Percentiles rank a stretch among this genome's conserved stretches.
phyloP scores from a whole-genome alignment of 192 early-diverging fungal species.

The Podila horticola region DNA sequence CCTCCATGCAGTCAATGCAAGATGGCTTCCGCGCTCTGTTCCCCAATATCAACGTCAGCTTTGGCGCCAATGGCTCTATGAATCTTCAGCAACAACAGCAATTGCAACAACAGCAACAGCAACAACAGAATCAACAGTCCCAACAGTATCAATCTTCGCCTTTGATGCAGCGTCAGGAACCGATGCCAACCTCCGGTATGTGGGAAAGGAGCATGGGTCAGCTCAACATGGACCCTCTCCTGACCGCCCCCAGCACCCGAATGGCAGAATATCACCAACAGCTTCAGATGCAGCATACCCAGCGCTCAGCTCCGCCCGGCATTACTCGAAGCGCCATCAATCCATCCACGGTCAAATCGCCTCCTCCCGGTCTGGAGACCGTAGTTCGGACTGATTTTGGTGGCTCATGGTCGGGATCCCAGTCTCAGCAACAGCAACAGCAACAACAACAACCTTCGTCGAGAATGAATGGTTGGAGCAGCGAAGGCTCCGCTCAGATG shows the following conservation, averaged over 20 bases:
- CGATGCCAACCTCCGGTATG: slow-evolving; percentile 1
- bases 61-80: slow-evolving; percentile 38
- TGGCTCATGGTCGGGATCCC: slow-evolving; percentile 20
- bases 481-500: slow-evolving; percentile 8
- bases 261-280: slow-evolving; percentile 51
- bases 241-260: slow-evolving; percentile 33
- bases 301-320: slow-evolving; percentile 34
- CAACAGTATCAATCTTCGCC: slow-evolving; percentile 14
- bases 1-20: slow-evolving; percentile 51
- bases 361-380: slow-evolving; percentile 44
- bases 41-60: slow-evolving; percentile 68
- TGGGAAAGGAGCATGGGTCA: slow-evolving; percentile 39
- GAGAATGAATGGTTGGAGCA: slow-evolving; percentile 31
- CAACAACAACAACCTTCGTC: slow-evolving; percentile 12
- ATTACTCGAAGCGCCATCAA: slow-evolving; percentile 28
- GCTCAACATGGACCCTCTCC: slow-evolving; percentile 35
- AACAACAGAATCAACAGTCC: slow-evolving; percentile 15
- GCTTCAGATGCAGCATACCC: slow-evolving; percentile 26
- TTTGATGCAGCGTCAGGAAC: slow-evolving; percentile 24
- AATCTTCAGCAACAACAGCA: slow-evolving; percentile 33
- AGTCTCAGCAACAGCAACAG: slow-evolving; percentile 36
- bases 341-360: slow-evolving; percentile 29
- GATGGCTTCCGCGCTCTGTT: slow-evolving; percentile 64
- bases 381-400: slow-evolving; percentile 15
- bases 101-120: slow-evolving; percentile 9